Percentiles rank a stretch among this genome's conserved stretches.
These are phyloP conservation scores for Nadsonia commutata DNA, from an alignment of 1,139 yeast species.

Conservation along the genomic window DNA sequence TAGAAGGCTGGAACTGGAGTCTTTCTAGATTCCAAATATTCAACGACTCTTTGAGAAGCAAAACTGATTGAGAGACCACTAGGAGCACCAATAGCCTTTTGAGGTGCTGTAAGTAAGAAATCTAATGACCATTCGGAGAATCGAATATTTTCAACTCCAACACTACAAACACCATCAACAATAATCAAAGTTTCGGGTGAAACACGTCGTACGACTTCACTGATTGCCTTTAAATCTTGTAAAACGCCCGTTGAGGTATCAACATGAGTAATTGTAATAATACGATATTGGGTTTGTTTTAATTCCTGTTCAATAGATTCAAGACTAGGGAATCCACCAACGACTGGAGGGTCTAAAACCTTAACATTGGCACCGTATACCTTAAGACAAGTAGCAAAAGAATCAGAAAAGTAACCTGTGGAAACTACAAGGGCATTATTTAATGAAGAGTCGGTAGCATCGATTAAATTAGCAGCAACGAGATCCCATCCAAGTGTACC, in stretches of 20 bases:
- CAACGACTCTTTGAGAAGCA: slow-evolving; percentile 65
- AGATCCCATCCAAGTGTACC: slow-evolving; percentile 96
- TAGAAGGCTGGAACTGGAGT: slow-evolving; percentile 48
- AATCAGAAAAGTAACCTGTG: slow-evolving; percentile 87
- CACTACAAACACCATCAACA: slow-evolving; percentile 91
- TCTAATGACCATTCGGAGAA: slow-evolving; percentile 89
- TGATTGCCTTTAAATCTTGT: slow-evolving; percentile 50
- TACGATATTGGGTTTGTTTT: slow-evolving; percentile 37
- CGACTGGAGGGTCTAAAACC: slow-evolving; percentile 39
- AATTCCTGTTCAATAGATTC: slow-evolving; percentile 43
- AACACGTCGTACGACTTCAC: slow-evolving; percentile 42
- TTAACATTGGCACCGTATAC: slow-evolving; percentile 65
- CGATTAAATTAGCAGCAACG: slow-evolving; percentile 61
- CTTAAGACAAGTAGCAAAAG: slow-evolving; percentile 65
- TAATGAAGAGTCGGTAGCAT: slow-evolving; percentile 18
- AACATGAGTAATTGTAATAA: slow-evolving; percentile 82
- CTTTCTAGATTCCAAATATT: slow-evolving; percentile 36
- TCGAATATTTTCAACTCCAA: slow-evolving; percentile 74
- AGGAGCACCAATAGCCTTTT: slow-evolving; percentile 91
- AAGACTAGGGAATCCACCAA: slow-evolving; percentile 60
- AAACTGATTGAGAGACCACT: slow-evolving; percentile 75
- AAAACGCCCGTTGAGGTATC: slow-evolving; percentile 93
- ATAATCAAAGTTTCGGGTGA: slow-evolving; percentile 72
- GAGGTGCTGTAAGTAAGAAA: slow-evolving; percentile 80
- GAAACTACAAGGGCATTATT: slow-evolving; percentile 68